Conservation (phyloP, 1,284 basidiomycete species). For the Trichosporon ovoides region DNA sequence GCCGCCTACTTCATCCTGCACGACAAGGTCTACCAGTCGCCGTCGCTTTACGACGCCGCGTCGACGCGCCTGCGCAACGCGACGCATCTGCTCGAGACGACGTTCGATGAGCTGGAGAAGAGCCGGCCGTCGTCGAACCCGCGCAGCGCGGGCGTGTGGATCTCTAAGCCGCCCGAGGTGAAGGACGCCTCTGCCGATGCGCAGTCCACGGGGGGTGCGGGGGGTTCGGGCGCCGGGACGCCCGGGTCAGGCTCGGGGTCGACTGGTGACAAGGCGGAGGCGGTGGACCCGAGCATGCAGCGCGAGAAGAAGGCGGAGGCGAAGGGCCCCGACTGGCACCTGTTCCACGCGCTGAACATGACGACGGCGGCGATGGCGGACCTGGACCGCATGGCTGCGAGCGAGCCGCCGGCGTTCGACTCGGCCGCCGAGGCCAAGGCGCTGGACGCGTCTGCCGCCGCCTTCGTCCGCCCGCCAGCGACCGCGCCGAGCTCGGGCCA, state of each 20-base stretch:
- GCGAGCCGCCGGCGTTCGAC: conserved; percentile 16
- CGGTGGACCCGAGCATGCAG: background rate
- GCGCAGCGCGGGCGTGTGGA: conserved; percentile 35
- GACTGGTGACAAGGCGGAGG: conserved; percentile 6
- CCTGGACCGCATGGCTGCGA: conserved; percentile 23
- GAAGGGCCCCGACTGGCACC: conserved; percentile 31
- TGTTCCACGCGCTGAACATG: conserved; percentile 35
- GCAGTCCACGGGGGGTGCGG: background rate
- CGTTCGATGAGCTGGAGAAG: conserved; percentile 31
- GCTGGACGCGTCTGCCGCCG: conserved; percentile 12
- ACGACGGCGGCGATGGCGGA: conserved; percentile 27
- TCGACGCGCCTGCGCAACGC: conserved; percentile 29
- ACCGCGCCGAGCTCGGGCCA: background rate
- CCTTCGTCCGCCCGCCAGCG: background rate
- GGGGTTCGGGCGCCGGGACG: background rate
- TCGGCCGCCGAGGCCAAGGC: conserved; percentile 12
- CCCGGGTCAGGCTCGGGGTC: background rate
- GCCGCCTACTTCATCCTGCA: conserved; percentile 41
- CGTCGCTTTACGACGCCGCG: conserved; percentile 36
- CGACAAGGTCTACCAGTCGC: conserved; percentile 41
- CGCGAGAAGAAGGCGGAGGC: background rate
- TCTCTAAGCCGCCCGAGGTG: conserved; percentile 21
- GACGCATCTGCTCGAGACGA: conserved; percentile 32
- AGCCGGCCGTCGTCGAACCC: conserved; percentile 40
- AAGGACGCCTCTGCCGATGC: background rate